A percentile compares a stretch with the other conserved stretches of the same genome.
Conservation (phyloP, 2,329 filamentous ascomycete genomes). For the Apiospora saccharicola region DNA sequence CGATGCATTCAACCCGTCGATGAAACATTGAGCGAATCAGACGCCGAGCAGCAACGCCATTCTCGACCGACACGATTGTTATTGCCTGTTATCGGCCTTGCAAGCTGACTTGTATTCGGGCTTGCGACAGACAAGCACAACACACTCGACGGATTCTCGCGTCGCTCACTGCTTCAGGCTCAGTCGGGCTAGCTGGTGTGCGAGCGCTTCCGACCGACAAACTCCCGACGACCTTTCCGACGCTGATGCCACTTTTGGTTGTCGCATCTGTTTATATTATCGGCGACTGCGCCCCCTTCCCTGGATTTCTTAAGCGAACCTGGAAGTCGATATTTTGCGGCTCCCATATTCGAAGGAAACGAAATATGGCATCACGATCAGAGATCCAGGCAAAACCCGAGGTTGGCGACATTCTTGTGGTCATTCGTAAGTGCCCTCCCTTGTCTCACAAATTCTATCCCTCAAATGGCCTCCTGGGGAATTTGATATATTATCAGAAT, state of each 20-base stretch:
- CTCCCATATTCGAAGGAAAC: neutral
- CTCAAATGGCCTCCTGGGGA: neutral
- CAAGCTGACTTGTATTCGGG: conserved; percentile 3
- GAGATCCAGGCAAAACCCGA: conserved; percentile 58
- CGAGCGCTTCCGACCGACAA: neutral
- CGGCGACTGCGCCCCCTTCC: neutral
- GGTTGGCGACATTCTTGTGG: conserved; percentile 71
- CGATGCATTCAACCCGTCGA: conserved; percentile 33
- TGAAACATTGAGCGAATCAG: conserved; percentile 38
- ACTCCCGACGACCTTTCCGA: neutral
- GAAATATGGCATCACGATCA: conserved; percentile 29
- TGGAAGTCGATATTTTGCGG: neutral
- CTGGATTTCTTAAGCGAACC: neutral
- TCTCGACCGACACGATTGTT: conserved; percentile 12
- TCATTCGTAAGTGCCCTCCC: conserved; percentile 68
- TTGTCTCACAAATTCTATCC: neutral
- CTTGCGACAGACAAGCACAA: conserved; percentile 10
- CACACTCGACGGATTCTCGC: neutral
- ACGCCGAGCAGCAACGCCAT: conserved; percentile 33
- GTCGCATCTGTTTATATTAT: neutral
- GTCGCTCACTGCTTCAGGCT: conserved; percentile 9
- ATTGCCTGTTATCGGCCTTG: conserved; percentile 12
- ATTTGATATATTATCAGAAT: neutral
- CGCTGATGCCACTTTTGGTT: conserved; percentile 3
- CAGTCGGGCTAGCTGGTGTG: neutral